Evolutionary conservation across 192 early-diverging fungal genomes (phyloP).

Genomic region (Pilobolus umbonatus): DNA sequence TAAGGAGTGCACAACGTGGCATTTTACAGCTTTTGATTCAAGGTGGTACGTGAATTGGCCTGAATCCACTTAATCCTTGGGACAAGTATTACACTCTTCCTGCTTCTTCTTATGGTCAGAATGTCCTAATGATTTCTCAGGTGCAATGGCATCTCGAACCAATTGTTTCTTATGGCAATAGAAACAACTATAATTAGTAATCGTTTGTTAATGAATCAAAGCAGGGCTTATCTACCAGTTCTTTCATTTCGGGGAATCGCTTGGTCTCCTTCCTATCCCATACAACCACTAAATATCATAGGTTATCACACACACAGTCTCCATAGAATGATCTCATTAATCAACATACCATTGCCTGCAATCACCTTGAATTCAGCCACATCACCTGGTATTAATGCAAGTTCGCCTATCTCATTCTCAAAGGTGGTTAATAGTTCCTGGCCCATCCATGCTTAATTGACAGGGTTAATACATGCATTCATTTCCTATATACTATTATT

Average conservation of each 20-base stretch:
- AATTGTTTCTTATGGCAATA: conserved; percentile 50
- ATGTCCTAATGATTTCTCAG: conserved; percentile 63
- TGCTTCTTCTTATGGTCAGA: conserved; percentile 42
- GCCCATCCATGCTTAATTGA: conserved; percentile 54
- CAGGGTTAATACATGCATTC: background rate
- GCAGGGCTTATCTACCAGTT: conserved; percentile 40
- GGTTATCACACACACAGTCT: background rate
- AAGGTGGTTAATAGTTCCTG: conserved; percentile 70
- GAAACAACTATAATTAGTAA: too few relatives aligned
- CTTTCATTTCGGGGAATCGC: conserved; percentile 72
- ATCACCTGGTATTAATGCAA: conserved; percentile 60
- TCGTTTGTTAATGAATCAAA: too few relatives aligned
- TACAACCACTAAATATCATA: conserved; percentile 38
- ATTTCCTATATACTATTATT: background rate
- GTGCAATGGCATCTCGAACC: conserved; percentile 57
- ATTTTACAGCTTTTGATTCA: background rate
- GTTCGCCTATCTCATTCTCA: conserved; percentile 54
- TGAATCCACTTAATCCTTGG: background rate
- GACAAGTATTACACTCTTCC: conserved; percentile 17
- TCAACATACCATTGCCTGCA: conserved; percentile 44
- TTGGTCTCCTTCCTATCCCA: conserved; percentile 64
- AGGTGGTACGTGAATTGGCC: background rate
- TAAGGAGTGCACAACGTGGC: background rate
- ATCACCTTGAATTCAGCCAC: conserved; percentile 44
- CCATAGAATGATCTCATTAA: background rate